Percentiles rank a stretch among this genome's conserved stretches.
These are phyloP conservation scores for Fusarium falciforme DNA, from an alignment of 2,329 filamentous ascomycete species.

Conservation along the genomic window DNA sequence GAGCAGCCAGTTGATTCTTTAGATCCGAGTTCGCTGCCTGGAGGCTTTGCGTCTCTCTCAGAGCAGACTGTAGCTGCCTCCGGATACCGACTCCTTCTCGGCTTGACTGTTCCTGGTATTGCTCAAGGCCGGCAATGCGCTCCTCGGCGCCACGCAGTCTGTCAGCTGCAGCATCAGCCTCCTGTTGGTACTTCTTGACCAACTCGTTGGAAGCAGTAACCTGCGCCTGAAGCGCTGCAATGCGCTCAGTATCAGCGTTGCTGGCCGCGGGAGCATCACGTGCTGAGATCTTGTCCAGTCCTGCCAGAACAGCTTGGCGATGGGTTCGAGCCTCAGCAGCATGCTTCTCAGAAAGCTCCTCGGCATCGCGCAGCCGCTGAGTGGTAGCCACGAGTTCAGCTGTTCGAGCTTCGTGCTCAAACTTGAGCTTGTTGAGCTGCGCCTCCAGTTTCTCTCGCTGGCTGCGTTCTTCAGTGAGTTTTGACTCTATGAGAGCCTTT, in stretches of 20 bases:
- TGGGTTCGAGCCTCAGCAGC: constrained; percentile 89
- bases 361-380: constrained; percentile 82
- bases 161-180: constrained; percentile 87
- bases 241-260: constrained; percentile 71
- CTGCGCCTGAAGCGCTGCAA: constrained; percentile 81
- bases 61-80: constrained; percentile 85
- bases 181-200: constrained; percentile 88
- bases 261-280: constrained; percentile 61
- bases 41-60: constrained; percentile 86
- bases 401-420: constrained; percentile 84
- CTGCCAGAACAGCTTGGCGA: constrained; percentile 82
- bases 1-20: constrained; percentile 82
- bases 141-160: constrained; percentile 94
- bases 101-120: constrained; percentile 97
- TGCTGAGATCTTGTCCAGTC: constrained; percentile 78
- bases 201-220: constrained; percentile 81
- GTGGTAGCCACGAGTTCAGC: constrained; percentile 80
- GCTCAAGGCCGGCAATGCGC: constrained; percentile 94
- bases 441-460: constrained; percentile 79
- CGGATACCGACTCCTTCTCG: constrained; percentile 91
- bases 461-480: constrained; percentile 85
- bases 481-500: constrained; percentile 79
- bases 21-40: constrained; percentile 85
- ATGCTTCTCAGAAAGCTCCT: constrained; percentile 89
- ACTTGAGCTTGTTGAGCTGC: constrained; percentile 80